These are phyloP conservation scores for Elsinoe australis DNA, from an alignment of 2,329 filamentous ascomycete species.

Conservation along the genomic window DNA sequence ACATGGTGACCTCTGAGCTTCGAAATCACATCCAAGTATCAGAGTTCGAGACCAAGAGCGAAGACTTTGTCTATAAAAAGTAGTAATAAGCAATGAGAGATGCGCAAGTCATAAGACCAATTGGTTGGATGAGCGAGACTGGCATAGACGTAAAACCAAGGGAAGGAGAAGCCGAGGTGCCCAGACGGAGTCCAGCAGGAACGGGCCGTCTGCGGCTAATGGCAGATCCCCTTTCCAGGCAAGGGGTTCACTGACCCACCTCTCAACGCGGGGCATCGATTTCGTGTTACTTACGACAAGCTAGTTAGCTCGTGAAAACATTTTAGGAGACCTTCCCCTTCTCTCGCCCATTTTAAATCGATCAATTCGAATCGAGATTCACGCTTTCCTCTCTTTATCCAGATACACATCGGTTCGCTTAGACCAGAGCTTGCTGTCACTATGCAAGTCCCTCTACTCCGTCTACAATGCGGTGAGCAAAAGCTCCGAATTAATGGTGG, in stretches of 20 bases:
- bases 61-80: too few species aligned
- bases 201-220: constrained; percentile 2
- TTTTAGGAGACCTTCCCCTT: not conserved
- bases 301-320: not conserved
- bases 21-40: not conserved
- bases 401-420: not conserved
- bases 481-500: not conserved
- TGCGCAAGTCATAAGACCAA: too few species aligned
- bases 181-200: not conserved
- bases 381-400: not conserved
- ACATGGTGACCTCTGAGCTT: constrained; percentile 31
- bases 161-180: not conserved
- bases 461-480: constrained; percentile 63
- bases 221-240: not conserved
- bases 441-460: constrained; percentile 74
- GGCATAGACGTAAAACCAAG: too few species aligned
- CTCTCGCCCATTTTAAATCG: not conserved
- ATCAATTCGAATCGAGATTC: not conserved
- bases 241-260: constrained; percentile 2
- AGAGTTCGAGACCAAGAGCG: too few species aligned
- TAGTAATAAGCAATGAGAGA: too few species aligned
- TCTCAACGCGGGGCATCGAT: constrained; percentile 7
- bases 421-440: constrained; percentile 19
- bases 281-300: constrained; percentile 5
- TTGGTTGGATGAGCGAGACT: too few species aligned